Base-by-base conservation (phyloP, 176 grass and related monocot genomes). In the Triticum turgidum region DNA sequence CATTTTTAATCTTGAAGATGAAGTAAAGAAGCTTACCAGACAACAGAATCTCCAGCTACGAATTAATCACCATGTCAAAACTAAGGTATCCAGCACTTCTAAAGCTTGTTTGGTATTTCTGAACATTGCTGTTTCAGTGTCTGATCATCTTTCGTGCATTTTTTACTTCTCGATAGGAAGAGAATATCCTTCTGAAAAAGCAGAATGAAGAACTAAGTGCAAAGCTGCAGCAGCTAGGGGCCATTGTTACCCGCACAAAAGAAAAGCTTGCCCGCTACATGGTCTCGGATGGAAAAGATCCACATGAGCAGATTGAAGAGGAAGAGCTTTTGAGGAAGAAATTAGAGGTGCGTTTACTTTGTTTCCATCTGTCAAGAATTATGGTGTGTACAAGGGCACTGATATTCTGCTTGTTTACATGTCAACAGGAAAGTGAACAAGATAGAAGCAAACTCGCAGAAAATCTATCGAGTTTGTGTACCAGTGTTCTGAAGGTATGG, bases 1-100 rank as follows among this genome's bases (percentile, higher is more conserved):
- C 45, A 91, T 92, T 29, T 51, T 90, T 65, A 89, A 92, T 80
- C 93, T 98, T 80, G 94, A 98, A 90, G 88, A 91, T 85, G 97
- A 98, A 88, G 75, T 96, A n/a, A 93, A 92, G 67, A 94, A 92
- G 70, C 80, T 96, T 30, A 90, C 82, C n/a, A 86, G 86, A 67
- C 93, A 94, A 65, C 90, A 98, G 76, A 98, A 94, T 91, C 92
- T 98, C 59, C 97, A 98, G 73, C 79, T 91, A 80, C 86, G 88
- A 51, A 95, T 98, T 41, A 92, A 98, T 92, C 96, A 98, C 87
- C 96, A 98, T 80, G 93, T 88, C 41, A 98, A 95, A 95, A 98
- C 94, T 39, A 98, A 98, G 93, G 96, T 87, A 86, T 17, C 33
- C 49, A 21, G 27, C 76, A 42, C 29, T 85, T 76, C 52, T 65